Base-by-base conservation (phyloP, 2,329 filamentous ascomycete genomes). In the Fusarium sp. region DNA sequence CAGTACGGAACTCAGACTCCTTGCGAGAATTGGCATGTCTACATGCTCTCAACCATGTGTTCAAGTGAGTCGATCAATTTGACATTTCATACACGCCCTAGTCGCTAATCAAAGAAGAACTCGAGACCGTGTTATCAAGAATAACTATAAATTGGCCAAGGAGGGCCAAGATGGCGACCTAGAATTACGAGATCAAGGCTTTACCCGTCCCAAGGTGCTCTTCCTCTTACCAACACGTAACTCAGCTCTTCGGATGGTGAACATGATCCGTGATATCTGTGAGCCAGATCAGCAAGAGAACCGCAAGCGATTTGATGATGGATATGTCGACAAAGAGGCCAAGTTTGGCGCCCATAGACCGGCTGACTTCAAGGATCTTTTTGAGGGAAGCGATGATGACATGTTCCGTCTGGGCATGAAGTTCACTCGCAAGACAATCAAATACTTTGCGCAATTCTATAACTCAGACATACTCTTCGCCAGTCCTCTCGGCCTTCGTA, bases 401-500 rank as follows among this genome's bases (percentile, higher is more conserved):
- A 96, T 97, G 89, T 99, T 98, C 84, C 91, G 95, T 7, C 85
- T 98, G 4, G 96, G 95, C n/a, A 83, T 99, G 79, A 99, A 98
- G 82, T 97, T 99, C 80, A 98, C 96, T 0, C 90, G 96, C 69
- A 98, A 98, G 83, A 97, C 94, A 0, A 87, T 98, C 79, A 98
- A 98, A 80, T 96, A 93, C 80, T 99, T 97, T 83, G 89, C 95
- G 0, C 93, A 94, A 70, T 99, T 99, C 81, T 98, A 98, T 85
- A 95, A 92, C 80, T 97, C 95, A 15, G 96, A 99, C 80, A 94
- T 99, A 73, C 94, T 99, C 61, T 87, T 99, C 60, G 94, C 94
- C 27, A 97, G 94, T 74, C 94, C 96, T 0, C 86, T 99, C 7
- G 96, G 96, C 16, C 86, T 99, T 21, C 92, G 94, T 60, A 94